phyloP scores from a whole-genome alignment of 1,284 basidiomycete species.

The Boletus sp. region DNA sequence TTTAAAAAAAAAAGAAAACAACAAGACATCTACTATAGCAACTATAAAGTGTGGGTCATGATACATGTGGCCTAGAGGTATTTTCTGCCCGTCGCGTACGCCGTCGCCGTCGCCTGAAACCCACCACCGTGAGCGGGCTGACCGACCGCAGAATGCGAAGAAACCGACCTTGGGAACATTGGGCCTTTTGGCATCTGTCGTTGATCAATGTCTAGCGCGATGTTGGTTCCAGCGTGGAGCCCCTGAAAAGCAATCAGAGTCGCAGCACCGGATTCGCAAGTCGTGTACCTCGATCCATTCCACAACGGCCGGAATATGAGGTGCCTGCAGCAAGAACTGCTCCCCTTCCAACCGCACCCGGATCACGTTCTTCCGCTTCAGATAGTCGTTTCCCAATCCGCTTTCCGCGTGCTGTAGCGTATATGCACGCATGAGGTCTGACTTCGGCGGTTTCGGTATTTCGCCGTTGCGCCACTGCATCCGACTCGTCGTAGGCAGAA shows the following conservation, averaged over 20 bases:
- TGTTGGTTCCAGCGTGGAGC: slow-evolving; percentile 92
- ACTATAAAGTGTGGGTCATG: slow-evolving; percentile 6
- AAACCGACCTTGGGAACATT: slow-evolving; percentile 71
- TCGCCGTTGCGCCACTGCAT: slow-evolving; percentile 24
- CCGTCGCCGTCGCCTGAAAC: slow-evolving; percentile 46
- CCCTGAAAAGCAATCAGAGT: slow-evolving; percentile 50
- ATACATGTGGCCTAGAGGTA: slow-evolving; percentile 3
- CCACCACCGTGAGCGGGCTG: slow-evolving; percentile 5
- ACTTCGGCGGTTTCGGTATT: slow-evolving; percentile 46
- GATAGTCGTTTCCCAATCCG: slow-evolving; percentile 93
- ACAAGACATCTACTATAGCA: not conserved
- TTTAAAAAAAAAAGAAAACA: not conserved
- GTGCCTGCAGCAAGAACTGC: slow-evolving; percentile 95
- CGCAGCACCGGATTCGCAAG: slow-evolving; percentile 11
- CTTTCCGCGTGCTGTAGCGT: slow-evolving; percentile 91
- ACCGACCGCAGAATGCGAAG: not conserved
- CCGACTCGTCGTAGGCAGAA: slow-evolving; percentile 22
- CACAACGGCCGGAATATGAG: slow-evolving; percentile 84
- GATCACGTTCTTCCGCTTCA: slow-evolving; percentile 96
- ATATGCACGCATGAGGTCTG: slow-evolving; percentile 66
- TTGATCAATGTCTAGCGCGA: slow-evolving; percentile 89
- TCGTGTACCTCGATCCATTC: slow-evolving; percentile 91
- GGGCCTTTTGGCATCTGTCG: slow-evolving; percentile 88
- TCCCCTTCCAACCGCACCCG: slow-evolving; percentile 92
- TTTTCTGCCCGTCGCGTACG: slow-evolving; percentile 32